Evolutionary conservation across 2,329 filamentous ascomycete species (phyloP).

Genomic region (Xenosphaeropsis pyriputrescens): DNA sequence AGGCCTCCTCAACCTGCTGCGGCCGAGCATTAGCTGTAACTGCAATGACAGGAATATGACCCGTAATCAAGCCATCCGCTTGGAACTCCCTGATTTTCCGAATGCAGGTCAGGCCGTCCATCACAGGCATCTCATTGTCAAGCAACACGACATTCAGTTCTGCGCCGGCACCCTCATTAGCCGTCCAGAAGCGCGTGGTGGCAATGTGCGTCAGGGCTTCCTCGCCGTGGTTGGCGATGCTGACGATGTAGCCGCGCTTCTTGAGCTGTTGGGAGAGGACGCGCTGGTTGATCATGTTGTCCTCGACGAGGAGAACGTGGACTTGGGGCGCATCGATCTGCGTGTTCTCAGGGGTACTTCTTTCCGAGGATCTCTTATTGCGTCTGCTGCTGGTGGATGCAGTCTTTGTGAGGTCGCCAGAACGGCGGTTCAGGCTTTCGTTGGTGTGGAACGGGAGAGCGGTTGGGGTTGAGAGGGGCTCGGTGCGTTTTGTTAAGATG

Average conservation of each 20-base stretch:
- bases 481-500: slow-evolving; percentile 25
- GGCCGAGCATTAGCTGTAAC: slow-evolving; percentile 64
- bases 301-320: slow-evolving; percentile 36
- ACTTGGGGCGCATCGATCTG: slow-evolving; percentile 1
- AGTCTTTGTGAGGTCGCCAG: background rate
- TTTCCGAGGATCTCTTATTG: no score
- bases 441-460: background rate
- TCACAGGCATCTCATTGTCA: slow-evolving; percentile 73
- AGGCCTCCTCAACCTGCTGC: slow-evolving; percentile 42
- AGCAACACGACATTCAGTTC: slow-evolving; percentile 53
- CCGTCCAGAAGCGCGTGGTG: slow-evolving; percentile 38
- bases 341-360: background rate
- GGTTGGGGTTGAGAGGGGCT: no score
- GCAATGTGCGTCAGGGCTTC: slow-evolving; percentile 42
- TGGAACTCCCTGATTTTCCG: slow-evolving; percentile 54
- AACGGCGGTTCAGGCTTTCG: background rate
- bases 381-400: background rate
- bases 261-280: slow-evolving; percentile 34
- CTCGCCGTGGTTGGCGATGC: slow-evolving; percentile 46
- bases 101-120: slow-evolving; percentile 65
- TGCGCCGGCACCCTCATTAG: slow-evolving; percentile 5
- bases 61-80: slow-evolving; percentile 35
- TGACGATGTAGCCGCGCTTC: slow-evolving; percentile 42
- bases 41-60: slow-evolving; percentile 58
- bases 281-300: slow-evolving; percentile 45